Evolutionary conservation across 495 filamentous ascomycete genomes (phyloP).

Genomic region (Penicillium angulare): DNA sequence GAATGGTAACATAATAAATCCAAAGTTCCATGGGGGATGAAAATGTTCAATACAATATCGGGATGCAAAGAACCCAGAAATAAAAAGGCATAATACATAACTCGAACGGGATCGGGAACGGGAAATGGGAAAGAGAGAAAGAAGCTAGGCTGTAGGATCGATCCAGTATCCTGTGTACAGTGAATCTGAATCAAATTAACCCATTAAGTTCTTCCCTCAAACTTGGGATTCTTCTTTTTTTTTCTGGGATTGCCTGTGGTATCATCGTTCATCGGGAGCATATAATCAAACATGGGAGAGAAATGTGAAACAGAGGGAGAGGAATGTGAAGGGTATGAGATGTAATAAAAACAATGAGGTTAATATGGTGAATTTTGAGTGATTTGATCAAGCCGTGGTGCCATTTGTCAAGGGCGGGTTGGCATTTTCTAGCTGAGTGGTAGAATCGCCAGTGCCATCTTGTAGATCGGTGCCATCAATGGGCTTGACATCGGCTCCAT

Average conservation of each 20-base stretch:
- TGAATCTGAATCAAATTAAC: no score
- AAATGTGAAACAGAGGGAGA: background rate
- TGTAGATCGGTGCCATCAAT: constrained; percentile 15
- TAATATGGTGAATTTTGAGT: background rate
- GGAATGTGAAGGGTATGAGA: background rate
- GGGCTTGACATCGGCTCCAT: constrained; percentile 20
- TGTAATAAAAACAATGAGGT: background rate
- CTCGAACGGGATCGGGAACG: background rate
- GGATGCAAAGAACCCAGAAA: constrained; percentile 1
- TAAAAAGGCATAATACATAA: constrained; percentile 6
- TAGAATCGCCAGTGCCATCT: constrained; percentile 12
- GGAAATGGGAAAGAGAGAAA: background rate
- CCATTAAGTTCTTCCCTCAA: no score
- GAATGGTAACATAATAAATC: background rate
- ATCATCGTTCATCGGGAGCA: background rate
- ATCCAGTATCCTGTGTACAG: no score
- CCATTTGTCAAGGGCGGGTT: constrained; percentile 37
- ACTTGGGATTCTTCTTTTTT: background rate
- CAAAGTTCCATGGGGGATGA: background rate
- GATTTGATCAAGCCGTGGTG: constrained; percentile 17
- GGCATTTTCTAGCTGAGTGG: constrained; percentile 6
- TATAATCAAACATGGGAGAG: background rate
- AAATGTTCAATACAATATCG: constrained; percentile 7
- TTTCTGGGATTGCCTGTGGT: background rate
- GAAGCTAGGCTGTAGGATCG: background rate